A percentile compares a stretch with the other conserved stretches of the same genome.
These are phyloP conservation scores for Opeltia flavorubescens DNA, from an alignment of 495 filamentous ascomycete species.

Conservation along the genomic window DNA sequence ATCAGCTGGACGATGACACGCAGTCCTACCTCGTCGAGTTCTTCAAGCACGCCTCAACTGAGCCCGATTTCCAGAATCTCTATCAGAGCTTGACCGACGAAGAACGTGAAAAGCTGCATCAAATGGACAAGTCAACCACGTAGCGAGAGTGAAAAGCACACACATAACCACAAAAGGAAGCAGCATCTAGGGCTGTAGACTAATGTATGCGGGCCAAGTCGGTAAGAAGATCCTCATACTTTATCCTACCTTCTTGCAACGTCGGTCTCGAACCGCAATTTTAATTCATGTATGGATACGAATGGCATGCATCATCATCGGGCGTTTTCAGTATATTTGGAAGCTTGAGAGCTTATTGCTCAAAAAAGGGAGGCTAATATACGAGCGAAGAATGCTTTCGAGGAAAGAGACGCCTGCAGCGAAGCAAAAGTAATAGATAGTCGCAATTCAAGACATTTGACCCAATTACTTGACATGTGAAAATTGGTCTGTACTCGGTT, in stretches of 20 bases:
- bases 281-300: not conserved
- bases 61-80: slow-evolving; percentile 60
- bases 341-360: too few relatives aligned
- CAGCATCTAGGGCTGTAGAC: not conserved
- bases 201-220: not conserved
- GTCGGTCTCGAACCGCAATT: not conserved
- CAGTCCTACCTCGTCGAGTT: slow-evolving; percentile 71
- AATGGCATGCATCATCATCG: not conserved
- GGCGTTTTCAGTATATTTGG: not conserved
- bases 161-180: too few relatives aligned
- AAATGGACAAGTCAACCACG: slow-evolving; percentile 10
- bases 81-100: slow-evolving; percentile 53
- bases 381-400: too few relatives aligned
- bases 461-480: too few relatives aligned
- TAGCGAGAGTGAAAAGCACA: not conserved
- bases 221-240: not conserved
- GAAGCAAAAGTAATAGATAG: too few relatives aligned
- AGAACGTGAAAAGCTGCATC: slow-evolving; percentile 58
- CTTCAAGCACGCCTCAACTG: slow-evolving; percentile 58
- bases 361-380: too few relatives aligned
- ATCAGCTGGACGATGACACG: slow-evolving; percentile 81
- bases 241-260: not conserved
- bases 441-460: too few relatives aligned
- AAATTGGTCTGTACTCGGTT: too few relatives aligned
- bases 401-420: too few relatives aligned